Base-by-base conservation (phyloP, 2,329 filamentous ascomycete species). In the Onygena corvina region DNA sequence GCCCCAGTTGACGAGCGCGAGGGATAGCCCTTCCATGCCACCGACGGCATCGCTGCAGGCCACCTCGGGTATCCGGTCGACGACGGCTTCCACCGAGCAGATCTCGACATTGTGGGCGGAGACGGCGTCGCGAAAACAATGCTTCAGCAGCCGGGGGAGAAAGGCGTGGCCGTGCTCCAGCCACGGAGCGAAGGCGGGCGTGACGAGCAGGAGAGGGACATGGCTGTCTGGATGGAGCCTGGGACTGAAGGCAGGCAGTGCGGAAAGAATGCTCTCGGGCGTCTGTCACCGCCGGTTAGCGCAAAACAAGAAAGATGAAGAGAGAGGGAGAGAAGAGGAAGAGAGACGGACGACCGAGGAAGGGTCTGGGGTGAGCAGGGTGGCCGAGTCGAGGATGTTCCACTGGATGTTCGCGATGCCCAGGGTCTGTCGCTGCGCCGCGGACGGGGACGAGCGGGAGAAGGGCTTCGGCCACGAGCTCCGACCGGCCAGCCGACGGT, bases 161-260 rank as follows among this genome's bases (percentile, higher is more conserved):
- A 67, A 66, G 5, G 54, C 38, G 45, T 56, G 53, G 16, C 58
- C 50, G n/a, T 61, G 49, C 45, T 66, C 60, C 36, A 64, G 56
- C 64, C 64, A 68, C 46, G 59, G 56, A 4, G 66, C 64, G 46
- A 68, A 67, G 7, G 56, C 55, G 1, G 66, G 63, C 1, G 66
- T 69, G 33, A 62, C 60, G 44, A 69, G 59, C 18, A 69, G 50
- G 31, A 69, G 38, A 12, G 64, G 63, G 6, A 62, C 54, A 49
- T 57, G 54, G 25, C 51, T 49, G 34, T 53, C 50, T 42, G 52
- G 34, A 6, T 56, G 27, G 3, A 30, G 47, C 20, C 23, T n/a
- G 16, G 35, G 18, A 20, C 16, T 46, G 25, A 46, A 46, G 7
- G 25, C 8, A 7, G 42, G 42, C 2, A 46, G 42, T 12, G 29